phyloP scores from a whole-genome alignment of 306 rosid species.

The Cicer arietinum region DNA sequence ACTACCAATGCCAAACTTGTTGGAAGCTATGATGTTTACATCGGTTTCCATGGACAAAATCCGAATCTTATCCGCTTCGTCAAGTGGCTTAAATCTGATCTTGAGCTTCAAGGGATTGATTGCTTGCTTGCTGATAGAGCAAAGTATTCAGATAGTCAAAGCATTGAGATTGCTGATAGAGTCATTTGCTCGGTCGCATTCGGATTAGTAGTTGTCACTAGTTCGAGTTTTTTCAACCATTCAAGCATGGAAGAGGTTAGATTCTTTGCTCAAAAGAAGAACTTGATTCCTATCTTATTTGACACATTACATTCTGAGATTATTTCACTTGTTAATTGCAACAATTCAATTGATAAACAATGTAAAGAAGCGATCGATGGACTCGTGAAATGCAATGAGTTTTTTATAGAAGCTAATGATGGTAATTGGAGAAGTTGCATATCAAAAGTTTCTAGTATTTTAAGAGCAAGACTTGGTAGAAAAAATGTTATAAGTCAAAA shows the following conservation, averaged over 20 bases:
- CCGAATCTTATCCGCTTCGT: constrained; percentile 69
- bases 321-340: constrained; percentile 57
- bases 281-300: constrained; percentile 76
- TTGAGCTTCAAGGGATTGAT: constrained; percentile 91
- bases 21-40: constrained; percentile 80
- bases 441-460: constrained; percentile 58
- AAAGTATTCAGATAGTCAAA: constrained; percentile 71
- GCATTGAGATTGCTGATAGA: constrained; percentile 84
- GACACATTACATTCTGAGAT: constrained; percentile 64
- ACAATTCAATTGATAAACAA: constrained; percentile 62
- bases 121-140: constrained; percentile 86
- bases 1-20: constrained; percentile 64
- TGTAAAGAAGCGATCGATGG: constrained; percentile 76
- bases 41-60: constrained; percentile 82
- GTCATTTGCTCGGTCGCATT: constrained; percentile 77
- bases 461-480: constrained; percentile 78
- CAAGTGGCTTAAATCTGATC: constrained; percentile 88
- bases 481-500: constrained; percentile 51
- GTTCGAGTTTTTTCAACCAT: constrained; percentile 63
- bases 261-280: constrained; percentile 90
- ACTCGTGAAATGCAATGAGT: constrained; percentile 63
- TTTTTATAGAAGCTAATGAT: constrained; percentile 69
- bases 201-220: constrained; percentile 77
- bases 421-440: constrained; percentile 73
- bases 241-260: constrained; percentile 74